A percentile compares a stretch with the other conserved stretches of the same genome.
Evolutionary conservation across 2,329 filamentous ascomycete species (phyloP).

Genomic region (Passalora sequoiae): DNA sequence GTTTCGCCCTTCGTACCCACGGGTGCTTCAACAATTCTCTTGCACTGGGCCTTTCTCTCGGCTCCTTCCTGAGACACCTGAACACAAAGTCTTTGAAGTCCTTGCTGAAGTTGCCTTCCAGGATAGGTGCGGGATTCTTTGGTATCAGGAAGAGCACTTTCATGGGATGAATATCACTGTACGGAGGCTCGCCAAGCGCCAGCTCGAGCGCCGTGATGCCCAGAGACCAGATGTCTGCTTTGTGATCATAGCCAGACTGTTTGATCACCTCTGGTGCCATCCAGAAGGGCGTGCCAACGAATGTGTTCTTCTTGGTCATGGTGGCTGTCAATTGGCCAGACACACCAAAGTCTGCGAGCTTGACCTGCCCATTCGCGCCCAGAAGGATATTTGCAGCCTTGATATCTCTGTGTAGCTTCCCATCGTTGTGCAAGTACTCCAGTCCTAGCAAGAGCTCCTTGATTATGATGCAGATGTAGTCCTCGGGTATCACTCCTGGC

Average conservation of each 20-base stretch:
- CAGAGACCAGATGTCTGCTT: constrained; percentile 95
- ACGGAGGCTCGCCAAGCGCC: constrained; percentile 86
- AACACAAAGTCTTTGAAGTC: constrained; percentile 50
- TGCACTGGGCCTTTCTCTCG: constrained; percentile 79
- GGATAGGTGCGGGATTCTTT: constrained; percentile 79
- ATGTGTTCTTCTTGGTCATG: constrained; percentile 99
- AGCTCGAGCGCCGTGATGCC: constrained; percentile 91
- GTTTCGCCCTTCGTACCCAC: constrained; percentile 86
- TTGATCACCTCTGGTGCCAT: constrained; percentile 99
- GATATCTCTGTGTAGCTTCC: constrained; percentile 93
- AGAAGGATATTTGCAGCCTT: constrained; percentile 97
- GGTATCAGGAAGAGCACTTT: constrained; percentile 95
- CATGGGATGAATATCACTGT: constrained; percentile 97
- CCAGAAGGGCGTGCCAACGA: constrained; percentile 97
- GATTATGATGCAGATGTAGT: constrained; percentile 95
- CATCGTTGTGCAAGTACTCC: constrained; percentile 89
- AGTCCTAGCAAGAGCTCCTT: constrained; percentile 82
- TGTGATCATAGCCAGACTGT: constrained; percentile 95
- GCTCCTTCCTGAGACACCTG: constrained; percentile 79
- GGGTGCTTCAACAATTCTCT: constrained; percentile 82
- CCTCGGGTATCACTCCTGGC: constrained; percentile 82
- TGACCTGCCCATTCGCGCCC: constrained; percentile 87
- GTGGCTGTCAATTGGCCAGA: constrained; percentile 93
- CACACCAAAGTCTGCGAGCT: constrained; percentile 94
- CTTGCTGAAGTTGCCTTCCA: constrained; percentile 50